Base-by-base conservation (phyloP, 176 grass and related monocot species). In the Thinopyrum elongatum region DNA sequence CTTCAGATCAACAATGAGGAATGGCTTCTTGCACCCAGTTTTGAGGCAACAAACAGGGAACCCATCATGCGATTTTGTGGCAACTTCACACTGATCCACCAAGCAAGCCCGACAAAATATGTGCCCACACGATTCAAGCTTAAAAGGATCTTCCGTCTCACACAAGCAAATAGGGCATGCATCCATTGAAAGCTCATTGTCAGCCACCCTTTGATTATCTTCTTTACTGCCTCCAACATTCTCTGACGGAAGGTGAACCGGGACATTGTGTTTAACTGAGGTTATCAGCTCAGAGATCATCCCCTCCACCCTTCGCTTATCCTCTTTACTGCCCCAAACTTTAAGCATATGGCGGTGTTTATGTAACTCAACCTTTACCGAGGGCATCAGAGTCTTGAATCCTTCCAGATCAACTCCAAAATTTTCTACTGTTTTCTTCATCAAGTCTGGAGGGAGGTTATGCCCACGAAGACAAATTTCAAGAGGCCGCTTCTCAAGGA, bases 41-140 rank as follows among this genome's bases (percentile, higher is more conserved):
- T 87, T 90, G 3, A 86, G 87, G 73, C 95, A 98, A 65, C 87
- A 81, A 76, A 98, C 87, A 30, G 93, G 95, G 83, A 98, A 95
- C 12, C 87, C 85, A 82, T 98, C 93, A 23, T 79, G 87, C 19
- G 95, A 92, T 74, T 85, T 91, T 17, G 90, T 84, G 53, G 93
- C 65, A 30, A 87, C 91, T 84, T 95, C 93, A 58, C 89, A 90
- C 82, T 95, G 95, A 88, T 92, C 93, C 60, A 95, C 86, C 81
- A 95, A 92, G 68, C 95, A 98, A 65, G 87, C 66, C 61, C 65
- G 86, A 66, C 93, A 98, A 87, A 90, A 95, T 19, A 60, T 71
- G 26, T 98, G 95, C 13, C 87, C 93, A 87, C 93, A 98, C 7
- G 93, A 87, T 87, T 98, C 90, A 29, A 98, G 89, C 72, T 85